Conservation (phyloP, 257 asterid species). For the Euphrasia confusa region DNA sequence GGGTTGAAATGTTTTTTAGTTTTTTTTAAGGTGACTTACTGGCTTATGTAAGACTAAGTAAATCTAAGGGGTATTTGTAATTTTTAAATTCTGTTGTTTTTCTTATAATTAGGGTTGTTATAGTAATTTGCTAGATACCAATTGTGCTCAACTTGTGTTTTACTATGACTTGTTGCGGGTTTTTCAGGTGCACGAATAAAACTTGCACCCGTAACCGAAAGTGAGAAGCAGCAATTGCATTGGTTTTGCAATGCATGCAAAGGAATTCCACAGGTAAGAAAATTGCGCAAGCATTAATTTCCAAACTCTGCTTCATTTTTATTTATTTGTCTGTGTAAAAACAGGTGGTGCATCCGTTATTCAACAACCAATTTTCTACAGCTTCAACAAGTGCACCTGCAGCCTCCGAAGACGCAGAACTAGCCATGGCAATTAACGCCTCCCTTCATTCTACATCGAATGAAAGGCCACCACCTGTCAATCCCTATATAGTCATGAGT, state of each 20-base stretch:
- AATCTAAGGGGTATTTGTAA: not conserved
- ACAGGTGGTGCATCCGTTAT: constrained; percentile 55
- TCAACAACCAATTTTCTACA: constrained; percentile 37
- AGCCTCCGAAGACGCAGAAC: constrained; percentile 47
- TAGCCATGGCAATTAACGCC: constrained; percentile 60
- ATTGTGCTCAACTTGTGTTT: constrained; percentile 16
- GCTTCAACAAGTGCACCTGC: constrained; percentile 55
- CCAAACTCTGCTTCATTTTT: not conserved
- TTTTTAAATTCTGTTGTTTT: no score
- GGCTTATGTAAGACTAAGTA: not conserved
- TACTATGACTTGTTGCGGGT: constrained; percentile 4
- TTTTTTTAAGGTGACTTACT: not conserved
- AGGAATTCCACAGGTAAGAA: constrained; percentile 94
- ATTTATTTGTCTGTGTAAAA: constrained; percentile 5
- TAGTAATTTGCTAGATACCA: constrained; percentile 1
- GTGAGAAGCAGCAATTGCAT: constrained; percentile 60
- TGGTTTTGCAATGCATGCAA: constrained; percentile 89
- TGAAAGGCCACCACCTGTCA: constrained; percentile 27
- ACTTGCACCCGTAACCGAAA: constrained; percentile 57
- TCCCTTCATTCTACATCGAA: constrained; percentile 57
- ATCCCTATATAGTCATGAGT: constrained; percentile 31
- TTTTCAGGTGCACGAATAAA: constrained; percentile 59
- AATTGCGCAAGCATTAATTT: constrained; percentile 1
- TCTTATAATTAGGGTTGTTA: not conserved
- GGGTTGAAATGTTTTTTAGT: not conserved